Evolutionary conservation across 257 asterid species (phyloP).

Genomic region (Capsicum baccatum): DNA sequence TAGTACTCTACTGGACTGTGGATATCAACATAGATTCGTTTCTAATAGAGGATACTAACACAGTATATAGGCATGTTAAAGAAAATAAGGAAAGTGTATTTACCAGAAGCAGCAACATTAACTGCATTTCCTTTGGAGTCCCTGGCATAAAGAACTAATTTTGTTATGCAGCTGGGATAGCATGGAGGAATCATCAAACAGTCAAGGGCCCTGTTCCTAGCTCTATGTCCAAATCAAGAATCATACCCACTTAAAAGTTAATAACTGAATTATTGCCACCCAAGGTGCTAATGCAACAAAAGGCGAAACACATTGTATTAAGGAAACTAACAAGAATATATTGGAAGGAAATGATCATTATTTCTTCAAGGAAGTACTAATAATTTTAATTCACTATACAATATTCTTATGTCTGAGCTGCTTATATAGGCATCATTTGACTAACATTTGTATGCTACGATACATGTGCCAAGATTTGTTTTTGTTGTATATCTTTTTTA

Average conservation of each 20-base stretch:
- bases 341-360: slow-evolving; percentile 13
- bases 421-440: slow-evolving; percentile 9
- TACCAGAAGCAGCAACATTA: slow-evolving; percentile 43
- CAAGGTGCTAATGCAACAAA: neutral
- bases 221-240: slow-evolving; percentile 39
- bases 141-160: slow-evolving; percentile 34
- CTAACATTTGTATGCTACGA: neutral
- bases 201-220: slow-evolving; percentile 35
- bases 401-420: neutral
- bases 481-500: neutral
- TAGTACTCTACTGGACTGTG: neutral
- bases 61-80: neutral
- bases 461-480: neutral
- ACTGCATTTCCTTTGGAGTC: slow-evolving; percentile 38
- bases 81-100: neutral
- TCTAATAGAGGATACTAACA: neutral
- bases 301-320: too few species aligned
- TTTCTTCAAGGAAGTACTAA: neutral
- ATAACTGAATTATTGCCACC: neutral
- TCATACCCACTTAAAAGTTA: slow-evolving; percentile 37
- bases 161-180: slow-evolving; percentile 35
- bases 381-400: neutral
- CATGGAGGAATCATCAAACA: slow-evolving; percentile 36
- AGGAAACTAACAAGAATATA: neutral
- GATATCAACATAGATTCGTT: neutral